Evolutionary conservation across 768 basidiomycete species (phyloP), one percentile per base, ranked within the genome.

Genomic region (Amanita brunnescens): DNA sequence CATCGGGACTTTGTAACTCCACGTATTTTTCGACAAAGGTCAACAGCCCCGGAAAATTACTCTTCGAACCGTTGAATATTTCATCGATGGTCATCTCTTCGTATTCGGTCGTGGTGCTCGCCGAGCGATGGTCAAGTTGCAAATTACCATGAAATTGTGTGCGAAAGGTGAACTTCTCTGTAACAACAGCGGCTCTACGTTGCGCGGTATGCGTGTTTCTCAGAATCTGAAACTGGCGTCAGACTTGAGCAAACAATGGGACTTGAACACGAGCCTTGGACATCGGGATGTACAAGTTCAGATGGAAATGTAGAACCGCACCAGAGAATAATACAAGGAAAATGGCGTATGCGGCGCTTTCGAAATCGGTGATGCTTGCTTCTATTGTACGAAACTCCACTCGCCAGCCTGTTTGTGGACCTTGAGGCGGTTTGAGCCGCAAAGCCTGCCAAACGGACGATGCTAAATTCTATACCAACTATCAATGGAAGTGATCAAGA

Each of bases 291-390:
- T 55, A 51, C 24, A 55, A 24, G 35, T 46, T 51, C 49, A 51
- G n/a, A n/a, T 51, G 34, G 37, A 39, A 55, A 40, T 55, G 54
- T 30, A 55, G 21, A 9, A 55, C 49, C 6, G 54, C 47, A 37
- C 49, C 23, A 6, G 48, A 39, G 12, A 54, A 20, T 13, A 54
- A 39, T 14, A 54, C 48, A 32, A 54, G n/a, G 39, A 48, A 54
- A 21, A 50, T 50, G 20, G 53, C 49, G 49, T 37, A 54, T 10
- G 53, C 53, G 16, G 53, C 53, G 16, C 49, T 50, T 34, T 54
- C 53, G 21, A 54, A 54, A 37, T 54, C 53, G 3, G 53, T 54
- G 8, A 54, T 50, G 18, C 53, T 54, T 23, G 53, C 48, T 34
- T 54, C 53, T 18, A 38, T 29, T 29, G 21, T 54, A 7, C 53